Evolutionary conservation across 139 green algal species (phyloP).

Genomic region (Tetraselmis chui): DNA sequence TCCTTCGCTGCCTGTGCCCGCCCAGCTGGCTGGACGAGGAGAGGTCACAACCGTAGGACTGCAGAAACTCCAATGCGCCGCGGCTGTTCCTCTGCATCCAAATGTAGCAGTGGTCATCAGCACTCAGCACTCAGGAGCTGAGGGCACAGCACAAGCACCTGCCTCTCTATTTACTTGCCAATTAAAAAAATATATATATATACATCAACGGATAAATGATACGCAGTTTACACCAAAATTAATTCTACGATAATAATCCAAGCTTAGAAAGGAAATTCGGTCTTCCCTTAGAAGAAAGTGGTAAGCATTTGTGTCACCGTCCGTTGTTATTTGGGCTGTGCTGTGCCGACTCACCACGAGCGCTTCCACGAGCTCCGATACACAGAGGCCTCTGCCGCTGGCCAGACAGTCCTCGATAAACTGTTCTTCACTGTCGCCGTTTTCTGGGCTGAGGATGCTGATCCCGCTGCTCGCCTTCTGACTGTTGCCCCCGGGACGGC

Average conservation of each 20-base stretch:
- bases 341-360: constrained; percentile 52
- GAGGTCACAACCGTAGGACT: background rate
- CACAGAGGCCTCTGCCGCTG: constrained; percentile 43
- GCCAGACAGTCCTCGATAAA: constrained; percentile 43
- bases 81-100: background rate
- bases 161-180: too few species aligned
- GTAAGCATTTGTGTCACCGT: too few species aligned
- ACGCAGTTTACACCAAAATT: background rate
- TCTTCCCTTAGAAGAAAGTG: too few species aligned
- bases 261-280: too few species aligned
- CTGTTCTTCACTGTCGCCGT: constrained; percentile 21
- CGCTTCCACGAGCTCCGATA: constrained; percentile 40
- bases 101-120: too few species aligned
- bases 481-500: constrained; percentile 55
- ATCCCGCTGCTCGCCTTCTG: constrained; percentile 65
- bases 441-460: constrained; percentile 41
- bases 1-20: background rate
- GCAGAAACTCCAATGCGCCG: background rate
- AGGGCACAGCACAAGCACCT: too few species aligned
- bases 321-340: too few species aligned
- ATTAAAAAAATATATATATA: too few species aligned
- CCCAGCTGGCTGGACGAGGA: background rate
- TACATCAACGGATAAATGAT: background rate
- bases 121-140: too few species aligned
- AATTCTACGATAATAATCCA: background rate